A percentile compares a stretch with the other conserved stretches of the same genome.
Evolutionary conservation across 139 green algal genomes (phyloP).

Genomic region (Yamagishiella unicocca): DNA sequence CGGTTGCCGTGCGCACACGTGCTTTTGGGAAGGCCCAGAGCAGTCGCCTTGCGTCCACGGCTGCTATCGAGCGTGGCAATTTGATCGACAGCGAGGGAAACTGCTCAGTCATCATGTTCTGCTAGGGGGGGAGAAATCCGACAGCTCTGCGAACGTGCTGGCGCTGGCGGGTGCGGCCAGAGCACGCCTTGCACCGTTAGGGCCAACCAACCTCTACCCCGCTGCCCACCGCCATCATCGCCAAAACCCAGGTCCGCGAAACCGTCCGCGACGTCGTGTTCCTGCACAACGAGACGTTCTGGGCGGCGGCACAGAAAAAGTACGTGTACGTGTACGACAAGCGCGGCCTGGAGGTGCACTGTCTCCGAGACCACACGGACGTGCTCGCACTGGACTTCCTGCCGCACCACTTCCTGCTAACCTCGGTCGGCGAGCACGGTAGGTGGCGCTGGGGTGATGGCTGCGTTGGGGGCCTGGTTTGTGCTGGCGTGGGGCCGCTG

Average conservation of each 20-base stretch:
- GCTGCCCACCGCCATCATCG: too few relatives aligned
- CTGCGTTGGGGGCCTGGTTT: not conserved
- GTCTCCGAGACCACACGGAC: constrained; percentile 82
- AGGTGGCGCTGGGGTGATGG: not conserved
- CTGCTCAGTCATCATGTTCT: too few relatives aligned
- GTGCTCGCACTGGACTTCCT: constrained; percentile 89
- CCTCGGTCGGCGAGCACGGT: constrained; percentile 81
- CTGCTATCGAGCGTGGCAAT: too few relatives aligned
- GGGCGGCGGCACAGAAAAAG: constrained; percentile 93
- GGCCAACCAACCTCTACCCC: too few relatives aligned
- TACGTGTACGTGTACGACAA: constrained; percentile 99
- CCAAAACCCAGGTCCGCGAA: constrained; percentile 84
- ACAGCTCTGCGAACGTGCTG: too few relatives aligned
- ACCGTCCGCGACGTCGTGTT: constrained; percentile 89
- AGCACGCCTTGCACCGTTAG: too few relatives aligned
- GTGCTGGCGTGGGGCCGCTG: not conserved
- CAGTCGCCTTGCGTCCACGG: too few relatives aligned
- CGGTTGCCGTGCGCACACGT: too few relatives aligned
- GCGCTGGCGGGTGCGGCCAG: too few relatives aligned
- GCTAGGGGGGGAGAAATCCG: too few relatives aligned
- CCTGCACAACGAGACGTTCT: constrained; percentile 98
- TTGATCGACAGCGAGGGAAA: too few relatives aligned
- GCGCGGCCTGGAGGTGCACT: constrained; percentile 96
- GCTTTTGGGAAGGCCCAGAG: too few relatives aligned
- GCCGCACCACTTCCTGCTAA: constrained; percentile 96